Evolutionary conservation across 306 rosid genomes (phyloP), one percentile per base, ranked within the genome.

Genomic region (Comarum palustre): DNA sequence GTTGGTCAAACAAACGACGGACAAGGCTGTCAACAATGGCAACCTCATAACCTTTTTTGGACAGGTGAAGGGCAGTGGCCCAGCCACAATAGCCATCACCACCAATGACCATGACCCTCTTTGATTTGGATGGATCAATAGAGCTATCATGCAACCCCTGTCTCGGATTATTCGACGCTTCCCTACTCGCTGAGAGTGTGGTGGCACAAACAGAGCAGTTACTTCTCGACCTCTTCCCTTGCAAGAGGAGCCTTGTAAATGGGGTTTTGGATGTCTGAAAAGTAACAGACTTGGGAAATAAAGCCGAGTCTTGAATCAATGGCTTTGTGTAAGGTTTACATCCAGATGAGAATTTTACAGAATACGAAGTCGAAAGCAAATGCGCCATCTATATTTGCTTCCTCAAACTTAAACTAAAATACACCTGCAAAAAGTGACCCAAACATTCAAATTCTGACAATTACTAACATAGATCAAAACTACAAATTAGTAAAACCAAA

Each of bases 21-120:
- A 94, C 84, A 73, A 94, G 96, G 85, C 43, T 94, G 75, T 94
- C 97, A 39, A 91, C 96, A 69, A 91, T 89, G 73, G 98, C 91
- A 81, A 94, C 98, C 77, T 88, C 95, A 39, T 91, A 94, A 50
- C 96, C 98, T 81, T 83, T 94, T 67, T 88, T 94, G 75, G 98
- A 94, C 15, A 91, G 90, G 75, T 94, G 98, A 43, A 94, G 97
- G 52, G 97, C 97, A 57, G 98, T 91, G 81, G 97, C 98, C 98
- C 98, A 94, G 84, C 98, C 98, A 75, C 98, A 89, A 80, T 94
- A 89, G 67, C 98, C 98, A 82, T 94, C 98, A 54, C 98, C 98
- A 39, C 97, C 98, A 58, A 94, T 86, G 80, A 94, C 91, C 96
- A 94, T 86, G 45, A 88, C 96, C 27, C 94, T 83, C 76, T 86